Percentiles rank a stretch among this genome's conserved stretches.
Conservation (phyloP, 2,329 filamentous ascomycete species). For the Calonectria pseudoturangicola region DNA sequence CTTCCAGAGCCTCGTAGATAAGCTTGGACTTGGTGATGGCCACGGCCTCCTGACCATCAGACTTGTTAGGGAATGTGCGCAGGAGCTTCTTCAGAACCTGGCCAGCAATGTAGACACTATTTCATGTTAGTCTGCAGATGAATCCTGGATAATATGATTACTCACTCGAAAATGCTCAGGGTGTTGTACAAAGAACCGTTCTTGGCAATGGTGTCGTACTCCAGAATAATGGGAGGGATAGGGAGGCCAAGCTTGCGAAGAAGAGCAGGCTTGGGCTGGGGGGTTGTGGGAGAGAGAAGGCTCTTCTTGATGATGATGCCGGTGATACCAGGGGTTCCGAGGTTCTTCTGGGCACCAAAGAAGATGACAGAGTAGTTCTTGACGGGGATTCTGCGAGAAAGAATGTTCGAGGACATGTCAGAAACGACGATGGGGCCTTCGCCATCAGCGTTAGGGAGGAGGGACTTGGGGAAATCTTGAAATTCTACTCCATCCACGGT, state of each 20-base stretch:
- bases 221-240: slow-evolving; percentile 85
- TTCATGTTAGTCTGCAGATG: slow-evolving; percentile 33
- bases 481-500: slow-evolving; percentile 97
- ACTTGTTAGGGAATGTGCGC: slow-evolving; percentile 77
- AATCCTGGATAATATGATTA: slow-evolving; percentile 30
- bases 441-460: slow-evolving; percentile 75
- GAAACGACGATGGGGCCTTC: slow-evolving; percentile 86
- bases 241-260: slow-evolving; percentile 85
- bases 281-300: slow-evolving; percentile 80
- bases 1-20: slow-evolving; percentile 87
- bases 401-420: slow-evolving; percentile 96
- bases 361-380: slow-evolving; percentile 90
- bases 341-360: slow-evolving; percentile 96
- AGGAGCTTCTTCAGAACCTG: slow-evolving; percentile 88
- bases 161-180: slow-evolving; percentile 89
- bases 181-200: slow-evolving; percentile 98
- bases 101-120: slow-evolving; percentile 90
- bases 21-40: slow-evolving; percentile 83
- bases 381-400: slow-evolving; percentile 85
- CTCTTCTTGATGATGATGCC: slow-evolving; percentile 89
- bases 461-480: slow-evolving; percentile 79
- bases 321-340: slow-evolving; percentile 90
- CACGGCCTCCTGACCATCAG: slow-evolving; percentile 84
- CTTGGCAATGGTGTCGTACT: slow-evolving; percentile 90
- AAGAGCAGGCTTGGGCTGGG: slow-evolving; percentile 80